These are phyloP conservation scores for Sparassis latifolia DNA, from an alignment of 1,284 basidiomycete species.

Conservation along the genomic window DNA sequence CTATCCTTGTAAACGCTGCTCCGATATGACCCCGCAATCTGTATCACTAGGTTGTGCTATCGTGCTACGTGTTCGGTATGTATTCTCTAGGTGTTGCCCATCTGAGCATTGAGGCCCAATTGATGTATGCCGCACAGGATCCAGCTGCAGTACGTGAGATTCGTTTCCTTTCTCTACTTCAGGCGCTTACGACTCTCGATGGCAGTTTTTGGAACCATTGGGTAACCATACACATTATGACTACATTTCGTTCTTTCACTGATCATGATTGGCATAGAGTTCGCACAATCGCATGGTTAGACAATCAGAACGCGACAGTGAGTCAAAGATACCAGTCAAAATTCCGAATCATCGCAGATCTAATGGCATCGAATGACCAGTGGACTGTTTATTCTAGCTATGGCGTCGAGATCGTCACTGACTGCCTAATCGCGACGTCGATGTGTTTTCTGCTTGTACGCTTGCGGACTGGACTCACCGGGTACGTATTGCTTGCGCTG, in stretches of 20 bases:
- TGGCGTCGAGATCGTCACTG: not conserved
- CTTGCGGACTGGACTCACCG: no score
- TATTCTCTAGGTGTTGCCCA: no score
- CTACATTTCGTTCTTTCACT: no score
- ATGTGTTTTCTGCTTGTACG: not conserved
- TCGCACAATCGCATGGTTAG: not conserved
- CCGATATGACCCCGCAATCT: no score
- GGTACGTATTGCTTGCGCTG: no score
- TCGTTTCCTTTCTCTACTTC: no score
- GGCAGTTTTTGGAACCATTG: not conserved
- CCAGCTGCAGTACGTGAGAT: not conserved
- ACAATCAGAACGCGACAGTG: not conserved
- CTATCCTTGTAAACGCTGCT: no score
- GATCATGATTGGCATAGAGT: not conserved
- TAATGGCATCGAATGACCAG: not conserved
- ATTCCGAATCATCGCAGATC: no score
- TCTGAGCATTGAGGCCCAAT: no score
- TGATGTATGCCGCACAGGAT: not conserved
- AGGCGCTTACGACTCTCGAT: no score
- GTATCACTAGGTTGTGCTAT: no score
- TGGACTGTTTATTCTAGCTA: not conserved
- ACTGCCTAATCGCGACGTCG: not conserved
- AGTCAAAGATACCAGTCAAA: not conserved
- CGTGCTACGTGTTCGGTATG: no score
- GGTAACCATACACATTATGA: not conserved